Percentiles rank a stretch among this genome's conserved stretches.
Evolutionary conservation across 225 moss, liverwort and hornwort species (phyloP).

Genomic region (Straminergon stramineum): DNA sequence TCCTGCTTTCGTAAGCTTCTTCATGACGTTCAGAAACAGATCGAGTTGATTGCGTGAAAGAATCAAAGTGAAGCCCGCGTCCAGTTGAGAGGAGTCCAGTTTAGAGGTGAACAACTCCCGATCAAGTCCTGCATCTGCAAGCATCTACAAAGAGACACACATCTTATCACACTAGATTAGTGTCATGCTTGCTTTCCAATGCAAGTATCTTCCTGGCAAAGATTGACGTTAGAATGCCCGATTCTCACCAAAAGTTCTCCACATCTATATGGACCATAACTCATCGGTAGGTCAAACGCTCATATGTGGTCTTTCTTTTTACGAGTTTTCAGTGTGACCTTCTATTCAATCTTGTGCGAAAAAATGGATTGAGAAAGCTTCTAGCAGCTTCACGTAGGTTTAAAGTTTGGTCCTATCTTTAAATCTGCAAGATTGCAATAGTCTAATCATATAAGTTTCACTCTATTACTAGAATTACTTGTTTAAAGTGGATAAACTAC

Average conservation of each 20-base stretch:
- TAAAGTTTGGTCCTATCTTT: not conserved
- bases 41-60: conserved; percentile 42
- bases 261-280: not conserved
- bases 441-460: not conserved
- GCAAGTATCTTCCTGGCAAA: not conserved
- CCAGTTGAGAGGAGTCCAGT: conserved; percentile 42
- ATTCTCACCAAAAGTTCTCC: not conserved
- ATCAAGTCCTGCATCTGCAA: conserved; percentile 61
- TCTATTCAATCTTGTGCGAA: not conserved
- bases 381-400: not conserved
- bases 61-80: conserved; percentile 30
- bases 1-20: conserved; percentile 44
- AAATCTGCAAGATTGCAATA: not conserved
- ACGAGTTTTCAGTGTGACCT: not conserved
- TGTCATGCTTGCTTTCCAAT: not conserved
- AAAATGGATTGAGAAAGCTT: not conserved
- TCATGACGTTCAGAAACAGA: conserved; percentile 39
- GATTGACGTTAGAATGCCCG: not conserved
- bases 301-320: not conserved
- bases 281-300: not conserved
- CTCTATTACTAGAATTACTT: not conserved
- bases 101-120: conserved; percentile 24
- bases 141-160: conserved; percentile 39
- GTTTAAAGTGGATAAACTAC: not conserved
- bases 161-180: conserved; percentile 10